Base-by-base conservation (phyloP, 768 basidiomycete genomes). In the Boletus barrowsii region DNA sequence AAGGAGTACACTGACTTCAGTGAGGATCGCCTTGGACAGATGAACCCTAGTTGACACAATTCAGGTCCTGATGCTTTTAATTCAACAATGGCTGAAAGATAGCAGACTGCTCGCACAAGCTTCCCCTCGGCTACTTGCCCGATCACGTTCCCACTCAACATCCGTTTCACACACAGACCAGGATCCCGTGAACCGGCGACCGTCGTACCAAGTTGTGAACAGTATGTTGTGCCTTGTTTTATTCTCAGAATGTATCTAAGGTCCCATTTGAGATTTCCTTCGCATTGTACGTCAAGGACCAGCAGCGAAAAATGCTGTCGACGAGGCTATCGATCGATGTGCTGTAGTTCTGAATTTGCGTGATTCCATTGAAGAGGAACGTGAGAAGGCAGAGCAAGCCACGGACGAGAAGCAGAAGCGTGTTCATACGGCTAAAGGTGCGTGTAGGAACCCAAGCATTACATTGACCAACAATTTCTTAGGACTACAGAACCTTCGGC, bases 1-100 rank as follows among this genome's bases (percentile, higher is more conserved):
- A 10, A 79, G 97, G 62, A 95, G 93, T 56, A 96, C 95, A 0
- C 72, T 93, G 46, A 86, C 93, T n/a, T 90, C 94, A 17, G 90
- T 90, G 51, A 58, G 85, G 66, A 10, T 37, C 24, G 0, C 42
- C 29, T 36, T 42, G 42, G 22, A 41, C 43, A 30, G 6, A 20
- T 32, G 40, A 52, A 48, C 18, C 17, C 35, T 4, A 1, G 14
- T 33, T 63, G 8, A 67, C 46, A 26, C 11, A 20, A 20, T 35
- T 17, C 55, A 91, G 87, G 80, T 95, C 41, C 81, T 95, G 51
- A 76, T 98, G 39, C 74, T 93, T 22, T 77, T 98, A 29, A 90
- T 95, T 48, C 82, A 88, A 60, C 79, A 86, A 64, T 97, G 95
- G 95, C 69, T 96, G 10, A 80, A 81, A 53, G 64, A 66, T 10